Evolutionary conservation across 768 basidiomycete species (phyloP), one percentile per base, ranked within the genome.

Genomic region (Tricholoma saponaceum): DNA sequence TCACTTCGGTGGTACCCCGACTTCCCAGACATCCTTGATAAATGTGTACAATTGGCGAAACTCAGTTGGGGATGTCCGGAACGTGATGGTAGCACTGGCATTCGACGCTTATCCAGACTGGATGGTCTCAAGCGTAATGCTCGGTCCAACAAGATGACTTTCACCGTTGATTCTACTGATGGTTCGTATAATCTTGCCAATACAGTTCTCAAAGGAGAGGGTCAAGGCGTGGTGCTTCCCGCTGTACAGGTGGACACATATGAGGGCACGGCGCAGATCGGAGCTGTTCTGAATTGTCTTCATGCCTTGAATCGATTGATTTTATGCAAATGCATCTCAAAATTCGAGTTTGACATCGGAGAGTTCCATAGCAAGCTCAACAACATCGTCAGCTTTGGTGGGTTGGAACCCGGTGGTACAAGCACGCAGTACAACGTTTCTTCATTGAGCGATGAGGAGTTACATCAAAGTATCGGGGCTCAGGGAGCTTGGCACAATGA

Each of bases 321-420:
- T 18, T 25, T 41, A 16, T 41, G 14, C 2, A 39, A 20, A 26
- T 33, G 32, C 30, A 13, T 56, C 16, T 56, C 55, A 4, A 56
- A 56, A 26, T 41, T 43, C 12, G 55, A 56, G 55, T 32, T 47
- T 30, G 55, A 46, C 13, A 23, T 56, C 16, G 18, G 46, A 7
- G 44, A 56, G 16, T 56, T 56, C 22, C 41, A 55, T n/a, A 46
- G 23, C 32, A 46, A 28, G 5, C 28, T 44, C 14, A 55, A 55
- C 41, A 55, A 55, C 20, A 22, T 44, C 20, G 18, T 55, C n/a
- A 46, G 43, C 12, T 41, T 55, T 32, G 54, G 54, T 46, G 54
- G 54, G 5, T 10, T 55, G 16, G 12, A 25, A 12, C 54, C 41
- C 5, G 12, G 32, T 28, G 41, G 41, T 22, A 47, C 25, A 5